These are phyloP conservation scores for Massarina eburnea DNA, from an alignment of 2,329 filamentous ascomycete genomes.

Conservation along the genomic window DNA sequence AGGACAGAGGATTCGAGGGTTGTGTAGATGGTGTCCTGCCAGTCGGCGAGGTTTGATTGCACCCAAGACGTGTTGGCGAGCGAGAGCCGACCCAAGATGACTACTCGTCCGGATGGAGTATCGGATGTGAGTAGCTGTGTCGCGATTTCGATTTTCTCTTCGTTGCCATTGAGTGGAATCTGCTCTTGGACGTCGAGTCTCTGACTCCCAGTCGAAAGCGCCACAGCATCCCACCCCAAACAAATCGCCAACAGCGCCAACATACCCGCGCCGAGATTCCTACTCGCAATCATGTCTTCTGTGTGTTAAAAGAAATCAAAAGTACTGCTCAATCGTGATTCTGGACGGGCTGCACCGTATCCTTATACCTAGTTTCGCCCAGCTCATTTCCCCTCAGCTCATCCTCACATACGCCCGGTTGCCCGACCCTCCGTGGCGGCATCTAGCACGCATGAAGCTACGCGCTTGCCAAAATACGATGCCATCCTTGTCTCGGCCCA, in stretches of 20 bases:
- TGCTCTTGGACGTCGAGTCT: background rate
- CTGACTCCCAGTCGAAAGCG: background rate
- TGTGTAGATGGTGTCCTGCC: background rate
- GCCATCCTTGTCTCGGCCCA: too few species aligned
- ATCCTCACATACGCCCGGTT: too few species aligned
- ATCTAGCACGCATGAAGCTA: too few species aligned
- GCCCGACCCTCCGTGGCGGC: too few species aligned
- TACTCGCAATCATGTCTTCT: too few species aligned
- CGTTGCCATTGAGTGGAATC: background rate
- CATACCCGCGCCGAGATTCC: too few species aligned
- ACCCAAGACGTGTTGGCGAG: background rate
- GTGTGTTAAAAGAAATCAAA: too few species aligned
- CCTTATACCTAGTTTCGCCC: too few species aligned
- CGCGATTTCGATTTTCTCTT: background rate
- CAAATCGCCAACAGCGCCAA: background rate
- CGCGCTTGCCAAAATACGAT: too few species aligned
- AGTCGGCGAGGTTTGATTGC: background rate
- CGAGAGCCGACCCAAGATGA: background rate
- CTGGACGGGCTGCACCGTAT: too few species aligned
- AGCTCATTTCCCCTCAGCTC: too few species aligned
- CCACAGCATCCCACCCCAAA: background rate
- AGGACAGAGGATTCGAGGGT: background rate
- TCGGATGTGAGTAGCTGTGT: background rate
- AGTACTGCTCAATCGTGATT: too few species aligned
- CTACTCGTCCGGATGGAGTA: background rate